Evolutionary conservation across 2,329 filamentous ascomycete genomes (phyloP), one percentile per base, ranked within the genome.

Genomic region (Dactylellina sp.): DNA sequence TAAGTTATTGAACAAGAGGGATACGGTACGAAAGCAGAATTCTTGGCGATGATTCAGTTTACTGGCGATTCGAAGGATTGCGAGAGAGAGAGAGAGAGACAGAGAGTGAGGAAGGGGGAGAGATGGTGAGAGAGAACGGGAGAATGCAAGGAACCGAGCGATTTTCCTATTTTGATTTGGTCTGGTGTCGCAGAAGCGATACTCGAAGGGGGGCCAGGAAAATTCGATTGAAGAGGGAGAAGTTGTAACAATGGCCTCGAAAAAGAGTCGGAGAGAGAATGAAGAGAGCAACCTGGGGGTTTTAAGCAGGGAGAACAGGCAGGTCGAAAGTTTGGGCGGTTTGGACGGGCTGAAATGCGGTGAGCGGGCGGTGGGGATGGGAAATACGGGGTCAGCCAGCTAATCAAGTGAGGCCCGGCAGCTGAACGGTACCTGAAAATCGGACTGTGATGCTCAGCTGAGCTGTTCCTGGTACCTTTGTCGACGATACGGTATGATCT

Each of bases 351-450:
- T 50, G 20, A 50, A 50, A 46, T 46, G 16, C n/a, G 6, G 20
- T 50, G 46, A 50, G 20, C 46, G 20, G 46, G 28, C 28, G 12
- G 12, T 28, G 2, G 20, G 9, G 3, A 50, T 18, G 20, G 14
- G 4, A 32, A 32, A 25, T 25, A 20, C 11, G 3, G 25, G 18
- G 22, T 37, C 9, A 2, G 25, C 16, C 7, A 16, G 52, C 12
- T 35, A 55, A 55, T 63, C 60, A 63, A 55, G 60, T 63, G 60
- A 56, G 47, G 52, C 44, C 53, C 63, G 55, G 64, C 64, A 70
- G 64, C 64, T 70, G 64, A 32, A 70, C 64, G 56, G 64, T 70
- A 70, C 64, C 64, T 70, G 64, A 70, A n/a, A 70, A 59, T 59
- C 64, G 49, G 64, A 32, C 9, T 35, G n/a, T n/a, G n/a, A n/a